Percentiles rank a stretch among this genome's conserved stretches.
Evolutionary conservation across 345 rosid genomes (phyloP).

Genomic region (Populus pruinosa): DNA sequence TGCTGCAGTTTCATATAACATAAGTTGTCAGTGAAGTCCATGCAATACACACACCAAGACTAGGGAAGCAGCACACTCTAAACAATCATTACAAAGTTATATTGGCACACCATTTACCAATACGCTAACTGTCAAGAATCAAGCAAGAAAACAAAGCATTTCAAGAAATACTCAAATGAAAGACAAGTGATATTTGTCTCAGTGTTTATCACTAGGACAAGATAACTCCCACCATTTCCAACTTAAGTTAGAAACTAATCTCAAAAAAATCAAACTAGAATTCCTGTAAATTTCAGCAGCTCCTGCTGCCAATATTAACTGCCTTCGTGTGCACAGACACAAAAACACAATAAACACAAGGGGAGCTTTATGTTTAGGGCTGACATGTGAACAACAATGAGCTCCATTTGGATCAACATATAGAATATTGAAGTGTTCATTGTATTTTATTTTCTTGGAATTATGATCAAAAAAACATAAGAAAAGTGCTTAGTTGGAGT

Average conservation of each 20-base stretch:
- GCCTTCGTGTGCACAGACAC: neutral
- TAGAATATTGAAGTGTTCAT: neutral
- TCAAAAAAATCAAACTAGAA: neutral
- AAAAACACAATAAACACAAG: neutral
- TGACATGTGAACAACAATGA: neutral
- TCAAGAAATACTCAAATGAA: neutral
- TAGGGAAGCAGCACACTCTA: neutral
- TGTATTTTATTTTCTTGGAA: neutral
- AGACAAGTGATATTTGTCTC: neutral
- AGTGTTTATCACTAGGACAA: neutral
- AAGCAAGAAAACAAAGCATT: neutral
- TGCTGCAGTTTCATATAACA: neutral
- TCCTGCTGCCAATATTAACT: neutral
- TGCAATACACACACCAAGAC: neutral
- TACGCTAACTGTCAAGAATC: neutral
- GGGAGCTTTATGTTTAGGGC: neutral
- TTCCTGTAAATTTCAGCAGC: neutral
- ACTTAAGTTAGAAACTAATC: neutral
- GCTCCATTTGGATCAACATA: neutral
- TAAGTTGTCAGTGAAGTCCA: neutral
- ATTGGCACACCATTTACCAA: neutral
- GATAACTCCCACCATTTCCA: neutral
- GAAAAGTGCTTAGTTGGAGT: neutral
- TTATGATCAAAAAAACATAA: neutral
- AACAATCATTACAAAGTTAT: neutral